Conservation (phyloP, 495 filamentous ascomycete genomes). For the Tetracladium marchalianum region DNA sequence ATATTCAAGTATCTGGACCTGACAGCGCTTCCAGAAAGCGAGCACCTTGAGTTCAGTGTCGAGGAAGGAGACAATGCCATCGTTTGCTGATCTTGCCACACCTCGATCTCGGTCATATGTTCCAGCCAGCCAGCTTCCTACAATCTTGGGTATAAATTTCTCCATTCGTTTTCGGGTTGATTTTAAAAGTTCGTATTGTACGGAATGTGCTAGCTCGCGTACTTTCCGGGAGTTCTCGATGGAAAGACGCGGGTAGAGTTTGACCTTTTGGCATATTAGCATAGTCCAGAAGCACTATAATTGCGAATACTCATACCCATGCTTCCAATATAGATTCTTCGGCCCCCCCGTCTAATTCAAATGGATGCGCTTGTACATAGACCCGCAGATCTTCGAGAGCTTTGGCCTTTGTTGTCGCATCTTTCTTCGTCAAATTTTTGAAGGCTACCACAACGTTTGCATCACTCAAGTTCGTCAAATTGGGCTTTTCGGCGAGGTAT, state of each 20-base stretch:
- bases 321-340: conserved; percentile 73
- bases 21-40: conserved; percentile 68
- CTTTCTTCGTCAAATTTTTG: conserved; percentile 88
- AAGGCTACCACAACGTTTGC: conserved; percentile 76
- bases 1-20: conserved; percentile 67
- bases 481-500: conserved; percentile 76
- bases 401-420: conserved; percentile 86
- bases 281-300: conserved; percentile 16
- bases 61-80: conserved; percentile 65
- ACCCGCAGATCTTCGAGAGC: conserved; percentile 76
- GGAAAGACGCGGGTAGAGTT: conserved; percentile 75
- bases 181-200: conserved; percentile 63
- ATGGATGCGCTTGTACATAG: conserved; percentile 40
- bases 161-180: conserved; percentile 72
- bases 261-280: conserved; percentile 45
- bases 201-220: conserved; percentile 67
- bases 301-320: conserved; percentile 57
- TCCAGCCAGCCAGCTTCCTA: conserved; percentile 82
- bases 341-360: conserved; percentile 39
- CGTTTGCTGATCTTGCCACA: conserved; percentile 60
- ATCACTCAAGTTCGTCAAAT: conserved; percentile 68
- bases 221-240: conserved; percentile 84
- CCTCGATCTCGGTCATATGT: conserved; percentile 74
- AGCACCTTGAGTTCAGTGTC: conserved; percentile 65
- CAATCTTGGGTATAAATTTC: conserved; percentile 61